Evolutionary conservation across 305 asterid species (phyloP).

Genomic region (Fraxinus platypoda): DNA sequence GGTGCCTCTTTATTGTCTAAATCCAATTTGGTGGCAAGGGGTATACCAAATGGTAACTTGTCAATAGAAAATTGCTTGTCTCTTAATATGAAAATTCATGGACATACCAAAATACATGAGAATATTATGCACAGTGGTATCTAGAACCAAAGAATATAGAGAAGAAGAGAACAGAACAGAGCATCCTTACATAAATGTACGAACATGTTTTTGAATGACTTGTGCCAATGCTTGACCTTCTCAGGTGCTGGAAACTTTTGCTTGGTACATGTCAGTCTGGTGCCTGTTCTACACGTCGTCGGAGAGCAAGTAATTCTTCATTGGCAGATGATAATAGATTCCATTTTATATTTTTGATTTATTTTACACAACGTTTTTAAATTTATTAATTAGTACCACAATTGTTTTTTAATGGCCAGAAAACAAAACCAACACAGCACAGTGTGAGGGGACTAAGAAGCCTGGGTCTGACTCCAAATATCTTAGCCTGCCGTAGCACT

Average conservation of each 20-base stretch:
- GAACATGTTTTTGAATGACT: background rate
- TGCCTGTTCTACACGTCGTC: slow-evolving; percentile 78
- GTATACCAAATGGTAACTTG: too few relatives aligned
- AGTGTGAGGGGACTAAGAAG: slow-evolving; percentile 88
- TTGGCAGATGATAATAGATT: background rate
- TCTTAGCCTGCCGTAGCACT: slow-evolving; percentile 94
- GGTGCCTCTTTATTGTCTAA: too few relatives aligned
- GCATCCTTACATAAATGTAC: background rate
- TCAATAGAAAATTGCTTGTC: too few relatives aligned
- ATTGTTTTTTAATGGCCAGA: slow-evolving; percentile 46
- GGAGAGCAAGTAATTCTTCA: slow-evolving; percentile 75
- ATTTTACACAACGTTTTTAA: slow-evolving; percentile 7
- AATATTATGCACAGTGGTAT: background rate
- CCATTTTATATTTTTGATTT: background rate
- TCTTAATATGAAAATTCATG: too few relatives aligned
- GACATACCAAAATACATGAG: too few relatives aligned
- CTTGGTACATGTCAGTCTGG: slow-evolving; percentile 87
- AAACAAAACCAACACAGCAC: slow-evolving; percentile 96
- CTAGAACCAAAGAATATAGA: background rate
- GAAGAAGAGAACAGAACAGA: background rate
- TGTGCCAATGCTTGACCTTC: slow-evolving; percentile 23
- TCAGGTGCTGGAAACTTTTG: slow-evolving; percentile 88
- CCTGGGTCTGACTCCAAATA: slow-evolving; percentile 78
- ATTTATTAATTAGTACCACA: slow-evolving; percentile 11
- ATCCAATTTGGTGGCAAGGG: too few relatives aligned